phyloP scores from a whole-genome alignment of 176 grass and related monocot genomes.

The Oryza longistaminata region DNA sequence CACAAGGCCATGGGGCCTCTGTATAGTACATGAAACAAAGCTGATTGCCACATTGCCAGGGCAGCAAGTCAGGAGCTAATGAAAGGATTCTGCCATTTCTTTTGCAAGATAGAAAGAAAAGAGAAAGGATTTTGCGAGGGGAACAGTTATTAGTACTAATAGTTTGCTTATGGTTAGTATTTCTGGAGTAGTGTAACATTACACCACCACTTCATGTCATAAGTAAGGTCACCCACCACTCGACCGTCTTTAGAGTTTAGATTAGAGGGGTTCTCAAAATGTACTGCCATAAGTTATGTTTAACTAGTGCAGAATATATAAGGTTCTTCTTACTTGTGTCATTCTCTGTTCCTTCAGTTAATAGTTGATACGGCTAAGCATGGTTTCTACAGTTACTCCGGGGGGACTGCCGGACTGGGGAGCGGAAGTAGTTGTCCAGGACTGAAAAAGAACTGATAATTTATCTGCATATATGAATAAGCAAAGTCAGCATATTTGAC shows the following conservation, averaged over 20 bases:
- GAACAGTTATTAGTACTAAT: not conserved
- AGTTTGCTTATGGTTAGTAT: not conserved
- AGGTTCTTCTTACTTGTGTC: not conserved
- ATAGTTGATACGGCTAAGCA: not conserved
- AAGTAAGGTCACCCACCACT: not conserved
- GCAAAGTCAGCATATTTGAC: constrained; percentile 21
- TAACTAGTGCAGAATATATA: not conserved
- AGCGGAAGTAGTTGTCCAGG: constrained; percentile 2
- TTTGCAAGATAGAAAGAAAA: no score
- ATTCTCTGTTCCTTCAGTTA: constrained; percentile 17
- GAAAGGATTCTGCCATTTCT: no score
- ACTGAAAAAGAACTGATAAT: not conserved
- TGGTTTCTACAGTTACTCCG: not conserved
- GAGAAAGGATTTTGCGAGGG: not conserved
- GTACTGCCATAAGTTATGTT: not conserved
- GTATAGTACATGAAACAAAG: no score
- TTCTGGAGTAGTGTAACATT: not conserved
- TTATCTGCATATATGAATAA: constrained; percentile 27
- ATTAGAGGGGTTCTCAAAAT: not conserved
- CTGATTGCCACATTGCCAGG: no score
- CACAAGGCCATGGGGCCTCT: no score
- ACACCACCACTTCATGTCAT: not conserved
- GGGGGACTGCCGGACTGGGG: not conserved
- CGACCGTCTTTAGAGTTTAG: not conserved
- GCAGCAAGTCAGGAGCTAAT: no score